phyloP scores from a whole-genome alignment of 2,329 filamentous ascomycete genomes.

The Colletotrichum chlorophyti region DNA sequence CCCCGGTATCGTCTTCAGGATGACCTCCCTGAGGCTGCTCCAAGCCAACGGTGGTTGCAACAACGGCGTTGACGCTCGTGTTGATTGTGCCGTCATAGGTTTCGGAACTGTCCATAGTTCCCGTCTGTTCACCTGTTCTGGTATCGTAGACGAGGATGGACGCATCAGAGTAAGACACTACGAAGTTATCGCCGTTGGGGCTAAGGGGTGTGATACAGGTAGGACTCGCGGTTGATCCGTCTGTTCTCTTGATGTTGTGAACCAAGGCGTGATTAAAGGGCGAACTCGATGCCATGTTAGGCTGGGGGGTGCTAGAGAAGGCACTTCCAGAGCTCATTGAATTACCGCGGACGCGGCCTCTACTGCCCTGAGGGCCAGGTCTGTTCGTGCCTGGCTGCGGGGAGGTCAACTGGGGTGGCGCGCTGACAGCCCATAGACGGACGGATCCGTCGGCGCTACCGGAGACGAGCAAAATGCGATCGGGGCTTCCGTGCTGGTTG shows the following conservation, averaged over 20 bases:
- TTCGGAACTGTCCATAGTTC: constrained; percentile 90
- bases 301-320: constrained; percentile 89
- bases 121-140: constrained; percentile 87
- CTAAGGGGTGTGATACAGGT: constrained; percentile 95
- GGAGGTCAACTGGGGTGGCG: constrained; percentile 84
- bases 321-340: constrained; percentile 94
- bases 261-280: constrained; percentile 89
- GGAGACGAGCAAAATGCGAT: constrained; percentile 88
- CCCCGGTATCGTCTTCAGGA: constrained; percentile 73
- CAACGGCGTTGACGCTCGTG: constrained; percentile 88
- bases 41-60: constrained; percentile 83
- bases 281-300: constrained; percentile 82
- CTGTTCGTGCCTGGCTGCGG: constrained; percentile 71
- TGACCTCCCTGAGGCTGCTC: constrained; percentile 73
- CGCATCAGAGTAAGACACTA: constrained; percentile 91
- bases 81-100: constrained; percentile 85
- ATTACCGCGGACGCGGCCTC: constrained; percentile 84
- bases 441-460: constrained; percentile 91
- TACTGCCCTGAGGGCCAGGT: constrained; percentile 62
- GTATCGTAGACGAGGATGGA: constrained; percentile 93
- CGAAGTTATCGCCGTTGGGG: constrained; percentile 82
- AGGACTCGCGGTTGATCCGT: constrained; percentile 73
- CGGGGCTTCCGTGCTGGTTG: constrained; percentile 78
- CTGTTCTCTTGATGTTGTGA: constrained; percentile 79
- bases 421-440: constrained; percentile 92